These are phyloP conservation scores for Syzygium aromaticum DNA, from an alignment of 345 rosid genomes.

Conservation along the genomic window DNA sequence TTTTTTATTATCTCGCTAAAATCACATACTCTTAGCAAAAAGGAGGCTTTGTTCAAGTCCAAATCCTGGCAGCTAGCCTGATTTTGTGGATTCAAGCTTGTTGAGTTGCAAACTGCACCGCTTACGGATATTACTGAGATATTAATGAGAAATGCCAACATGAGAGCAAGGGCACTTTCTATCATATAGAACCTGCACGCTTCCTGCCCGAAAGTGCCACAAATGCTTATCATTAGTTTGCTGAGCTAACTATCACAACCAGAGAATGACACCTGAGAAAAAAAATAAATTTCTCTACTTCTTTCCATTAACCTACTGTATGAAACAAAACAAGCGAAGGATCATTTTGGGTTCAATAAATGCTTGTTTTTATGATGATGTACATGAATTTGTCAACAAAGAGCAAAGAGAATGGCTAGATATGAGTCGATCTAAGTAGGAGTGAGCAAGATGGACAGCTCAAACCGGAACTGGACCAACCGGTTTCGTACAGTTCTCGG, in stretches of 20 bases:
- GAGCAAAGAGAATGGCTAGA: background rate
- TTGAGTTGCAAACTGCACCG: slow-evolving; percentile 76
- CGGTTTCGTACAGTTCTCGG: too few species aligned
- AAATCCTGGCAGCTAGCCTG: slow-evolving; percentile 57
- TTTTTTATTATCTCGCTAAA: background rate
- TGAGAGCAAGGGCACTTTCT: slow-evolving; percentile 82
- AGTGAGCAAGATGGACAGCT: too few species aligned
- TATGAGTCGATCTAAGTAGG: background rate
- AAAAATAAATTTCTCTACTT: background rate
- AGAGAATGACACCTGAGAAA: background rate
- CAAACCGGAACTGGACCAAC: too few species aligned
- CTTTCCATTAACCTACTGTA: background rate
- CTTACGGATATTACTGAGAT: slow-evolving; percentile 83
- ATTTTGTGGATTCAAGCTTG: slow-evolving; percentile 50
- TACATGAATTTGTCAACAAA: background rate
- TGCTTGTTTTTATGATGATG: background rate
- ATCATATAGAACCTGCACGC: slow-evolving; percentile 84
- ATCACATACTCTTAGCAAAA: slow-evolving; percentile 64
- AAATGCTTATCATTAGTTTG: background rate
- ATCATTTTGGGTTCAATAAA: background rate
- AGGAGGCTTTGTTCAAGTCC: slow-evolving; percentile 89
- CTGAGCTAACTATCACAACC: background rate
- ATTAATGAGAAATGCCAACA: slow-evolving; percentile 82
- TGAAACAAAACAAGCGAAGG: background rate
- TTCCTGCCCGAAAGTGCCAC: slow-evolving; percentile 42